Percentiles rank a stretch among this genome's conserved stretches.
Conservation (phyloP, 495 filamentous ascomycete species). For the Neurospora sp. region DNA sequence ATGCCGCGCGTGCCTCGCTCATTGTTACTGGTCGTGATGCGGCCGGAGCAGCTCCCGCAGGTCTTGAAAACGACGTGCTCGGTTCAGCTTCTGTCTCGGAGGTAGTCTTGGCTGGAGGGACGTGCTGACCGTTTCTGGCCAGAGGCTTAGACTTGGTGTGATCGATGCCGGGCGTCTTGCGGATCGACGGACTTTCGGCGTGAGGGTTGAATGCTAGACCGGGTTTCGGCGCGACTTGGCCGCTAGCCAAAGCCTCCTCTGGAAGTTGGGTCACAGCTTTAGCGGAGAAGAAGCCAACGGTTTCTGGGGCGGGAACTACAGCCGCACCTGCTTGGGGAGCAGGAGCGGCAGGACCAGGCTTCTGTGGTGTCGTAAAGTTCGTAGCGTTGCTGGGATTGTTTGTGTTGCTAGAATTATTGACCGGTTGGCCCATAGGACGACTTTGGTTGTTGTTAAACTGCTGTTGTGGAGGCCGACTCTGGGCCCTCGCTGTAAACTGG, state of each 20-base stretch:
- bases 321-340: constrained; percentile 1
- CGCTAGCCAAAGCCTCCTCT: constrained; percentile 22
- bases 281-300: constrained; percentile 59
- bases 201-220: constrained; percentile 68
- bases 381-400: constrained; percentile 17
- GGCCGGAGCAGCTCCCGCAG: not conserved
- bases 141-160: constrained; percentile 63
- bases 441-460: constrained; percentile 19
- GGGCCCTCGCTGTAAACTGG: constrained; percentile 11
- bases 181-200: constrained; percentile 75
- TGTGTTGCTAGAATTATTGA: constrained; percentile 7
- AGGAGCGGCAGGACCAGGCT: constrained; percentile 5
- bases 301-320: constrained; percentile 6
- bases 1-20: constrained; percentile 5
- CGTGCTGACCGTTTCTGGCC: constrained; percentile 33
- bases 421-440: constrained; percentile 8
- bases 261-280: constrained; percentile 45
- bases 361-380: constrained; percentile 24
- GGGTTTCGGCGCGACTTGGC: constrained; percentile 29
- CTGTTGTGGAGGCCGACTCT: constrained; percentile 11
- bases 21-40: not conserved
- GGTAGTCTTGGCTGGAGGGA: constrained; percentile 22
- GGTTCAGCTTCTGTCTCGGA: not conserved
- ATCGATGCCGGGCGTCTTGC: constrained; percentile 83
- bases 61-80: not conserved